Base-by-base conservation (phyloP, 768 basidiomycete genomes). In the Auricularia auricula-judae region DNA sequence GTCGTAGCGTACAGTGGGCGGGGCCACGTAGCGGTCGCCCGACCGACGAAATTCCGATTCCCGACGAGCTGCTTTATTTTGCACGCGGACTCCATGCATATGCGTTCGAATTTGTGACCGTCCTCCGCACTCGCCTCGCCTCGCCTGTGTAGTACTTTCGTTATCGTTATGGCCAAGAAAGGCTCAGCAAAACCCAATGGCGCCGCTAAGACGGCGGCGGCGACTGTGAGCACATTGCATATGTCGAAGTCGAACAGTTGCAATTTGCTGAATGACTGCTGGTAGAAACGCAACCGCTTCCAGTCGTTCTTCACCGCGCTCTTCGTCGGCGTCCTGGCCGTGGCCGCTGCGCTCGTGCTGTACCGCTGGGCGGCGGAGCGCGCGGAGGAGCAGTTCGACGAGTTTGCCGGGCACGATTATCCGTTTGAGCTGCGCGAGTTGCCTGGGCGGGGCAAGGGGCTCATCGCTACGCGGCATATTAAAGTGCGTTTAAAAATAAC, bases 391-490 rank as follows among this genome's bases (percentile, higher is more conserved):
- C 56, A 7, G 8, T 21, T 14, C 7, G 29, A 59, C 56, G 56
- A 59, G 29, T 29, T 59, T 2, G 34, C 23, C 4, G 56, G 56
- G 11, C 23, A 59, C 8, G 56, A 59, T 29, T 59, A 59, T 18
- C 56, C 56, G 56, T 59, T 59, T 29, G 56, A 59, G 56, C 80
- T 86, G 2, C 74, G 76, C 11, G 80, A 83, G 53, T 70, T 86
- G 11, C 79, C 80, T 11, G 84, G 81, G 3, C 83, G 74, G 65
- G 84, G 85, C 4, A 85, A 82, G 68, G 85, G 84, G 2, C 72
- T 80, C 35, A 65, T 86, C 51, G 85, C 85, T 1, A 71, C 70
- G 3, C 77, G 84, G 44, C 76, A 83, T 70, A 85, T 86, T 1
- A 59, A 59, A 4, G 29, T 51, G 16, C 21, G 47, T 29, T 29